Evolutionary conservation across 2,329 filamentous ascomycete species (phyloP).

Genomic region (Hypoxylon sp.): DNA sequence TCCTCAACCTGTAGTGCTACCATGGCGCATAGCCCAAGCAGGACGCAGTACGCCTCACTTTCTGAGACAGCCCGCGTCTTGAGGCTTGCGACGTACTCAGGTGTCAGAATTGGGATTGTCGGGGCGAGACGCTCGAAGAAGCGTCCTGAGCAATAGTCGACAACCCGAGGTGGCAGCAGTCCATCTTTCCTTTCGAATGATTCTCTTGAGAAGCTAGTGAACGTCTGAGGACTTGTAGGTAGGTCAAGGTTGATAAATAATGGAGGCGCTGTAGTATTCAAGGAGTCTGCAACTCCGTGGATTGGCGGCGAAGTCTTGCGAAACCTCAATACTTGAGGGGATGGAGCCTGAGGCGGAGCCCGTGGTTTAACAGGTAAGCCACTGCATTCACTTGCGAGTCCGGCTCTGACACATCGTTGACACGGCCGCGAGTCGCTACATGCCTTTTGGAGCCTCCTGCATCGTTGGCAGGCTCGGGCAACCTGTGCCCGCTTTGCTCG

Average conservation of each 20-base stretch:
- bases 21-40: slow-evolving; percentile 60
- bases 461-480: slow-evolving; percentile 61
- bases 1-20: slow-evolving; percentile 61
- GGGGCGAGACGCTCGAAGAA: slow-evolving; percentile 60
- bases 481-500: slow-evolving; percentile 59
- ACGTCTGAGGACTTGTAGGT: slow-evolving; percentile 45
- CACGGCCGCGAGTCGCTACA: slow-evolving; percentile 63
- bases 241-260: slow-evolving; percentile 40
- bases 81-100: slow-evolving; percentile 56
- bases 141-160: slow-evolving; percentile 58
- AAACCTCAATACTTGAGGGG: slow-evolving; percentile 16
- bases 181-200: slow-evolving; percentile 54
- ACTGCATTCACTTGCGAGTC: slow-evolving; percentile 59
- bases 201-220: slow-evolving; percentile 47
- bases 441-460: slow-evolving; percentile 60
- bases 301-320: slow-evolving; percentile 17
- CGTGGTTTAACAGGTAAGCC: slow-evolving; percentile 18
- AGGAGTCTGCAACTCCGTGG: slow-evolving; percentile 13
- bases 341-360: slow-evolving; percentile 12
- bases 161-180: slow-evolving; percentile 54
- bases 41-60: slow-evolving; percentile 57
- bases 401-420: slow-evolving; percentile 60
- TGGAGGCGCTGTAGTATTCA: slow-evolving; percentile 31
- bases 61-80: slow-evolving; percentile 49
- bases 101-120: slow-evolving; percentile 62